Evolutionary conservation across 306 rosid species (phyloP).

Genomic region (Herpetospermum pedunculosum): DNA sequence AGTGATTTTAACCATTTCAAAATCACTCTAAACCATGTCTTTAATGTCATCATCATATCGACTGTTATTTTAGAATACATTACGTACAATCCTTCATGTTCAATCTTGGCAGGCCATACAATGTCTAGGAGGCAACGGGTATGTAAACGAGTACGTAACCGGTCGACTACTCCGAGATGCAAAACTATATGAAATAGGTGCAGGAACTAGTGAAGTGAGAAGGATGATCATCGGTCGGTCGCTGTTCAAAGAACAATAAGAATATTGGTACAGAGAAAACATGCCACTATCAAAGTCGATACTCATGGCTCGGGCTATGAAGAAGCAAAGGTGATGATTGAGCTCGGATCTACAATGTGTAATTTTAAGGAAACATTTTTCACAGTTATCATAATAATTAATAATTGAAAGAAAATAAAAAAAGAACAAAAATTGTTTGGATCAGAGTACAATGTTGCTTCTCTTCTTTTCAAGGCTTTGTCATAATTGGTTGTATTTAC

Average conservation of each 20-base stretch:
- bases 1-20: too few species aligned
- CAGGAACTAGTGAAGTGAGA: constrained; percentile 89
- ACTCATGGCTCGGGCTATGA: neutral
- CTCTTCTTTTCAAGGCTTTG: neutral
- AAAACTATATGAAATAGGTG: constrained; percentile 77
- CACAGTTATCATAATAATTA: neutral
- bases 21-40: too few species aligned
- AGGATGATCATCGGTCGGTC: constrained; percentile 88
- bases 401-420: neutral
- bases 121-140: constrained; percentile 93
- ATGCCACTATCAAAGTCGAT: neutral
- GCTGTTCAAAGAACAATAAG: constrained; percentile 59
- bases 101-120: constrained; percentile 60
- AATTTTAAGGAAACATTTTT: neutral
- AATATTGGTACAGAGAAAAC: neutral
- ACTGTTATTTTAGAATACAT: neutral
- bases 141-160: constrained; percentile 75
- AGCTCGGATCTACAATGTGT: neutral
- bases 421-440: neutral
- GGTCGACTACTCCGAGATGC: constrained; percentile 91
- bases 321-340: neutral
- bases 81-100: neutral
- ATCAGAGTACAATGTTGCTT: neutral
- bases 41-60: neutral
- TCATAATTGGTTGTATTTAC: neutral